These are phyloP conservation scores for Boletus tomentosulus DNA, from an alignment of 768 basidiomycete species.

Conservation along the genomic window DNA sequence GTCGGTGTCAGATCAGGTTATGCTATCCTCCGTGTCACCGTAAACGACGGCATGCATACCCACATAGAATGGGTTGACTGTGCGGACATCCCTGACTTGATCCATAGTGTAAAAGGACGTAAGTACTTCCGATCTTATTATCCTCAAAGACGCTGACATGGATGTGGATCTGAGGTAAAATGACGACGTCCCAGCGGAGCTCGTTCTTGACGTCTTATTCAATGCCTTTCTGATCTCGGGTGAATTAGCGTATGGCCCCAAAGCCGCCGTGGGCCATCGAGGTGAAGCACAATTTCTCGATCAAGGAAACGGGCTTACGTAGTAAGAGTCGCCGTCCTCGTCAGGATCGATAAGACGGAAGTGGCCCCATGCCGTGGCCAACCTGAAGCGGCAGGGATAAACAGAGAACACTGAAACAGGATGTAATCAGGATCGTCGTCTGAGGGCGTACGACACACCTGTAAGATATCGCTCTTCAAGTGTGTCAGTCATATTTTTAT, in stretches of 20 bases:
- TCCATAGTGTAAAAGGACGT: not conserved
- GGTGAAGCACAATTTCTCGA: not conserved
- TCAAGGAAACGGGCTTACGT: not conserved
- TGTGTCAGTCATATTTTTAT: not conserved
- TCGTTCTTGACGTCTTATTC: not conserved
- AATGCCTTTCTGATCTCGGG: not conserved
- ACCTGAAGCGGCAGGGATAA: not conserved
- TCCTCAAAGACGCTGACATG: not conserved
- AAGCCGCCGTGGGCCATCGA: not conserved
- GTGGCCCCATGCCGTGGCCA: not conserved
- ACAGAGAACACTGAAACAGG: not conserved
- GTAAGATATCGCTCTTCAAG: not conserved
- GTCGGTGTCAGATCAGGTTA: constrained; percentile 55
- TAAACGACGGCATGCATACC: constrained; percentile 98
- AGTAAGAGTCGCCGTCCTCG: not conserved
- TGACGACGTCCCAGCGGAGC: not conserved
- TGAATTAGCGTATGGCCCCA: not conserved
- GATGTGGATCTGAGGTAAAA: not conserved
- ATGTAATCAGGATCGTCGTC: not conserved
- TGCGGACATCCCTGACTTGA: constrained; percentile 95
- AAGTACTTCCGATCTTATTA: not conserved
- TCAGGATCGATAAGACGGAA: not conserved
- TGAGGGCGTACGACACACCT: not conserved
- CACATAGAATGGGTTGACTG: constrained; percentile 98
- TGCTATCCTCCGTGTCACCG: constrained; percentile 91